Evolutionary conservation across 75 land plant genomes (phyloP).

Genomic region (Ceratopteris richardii): DNA sequence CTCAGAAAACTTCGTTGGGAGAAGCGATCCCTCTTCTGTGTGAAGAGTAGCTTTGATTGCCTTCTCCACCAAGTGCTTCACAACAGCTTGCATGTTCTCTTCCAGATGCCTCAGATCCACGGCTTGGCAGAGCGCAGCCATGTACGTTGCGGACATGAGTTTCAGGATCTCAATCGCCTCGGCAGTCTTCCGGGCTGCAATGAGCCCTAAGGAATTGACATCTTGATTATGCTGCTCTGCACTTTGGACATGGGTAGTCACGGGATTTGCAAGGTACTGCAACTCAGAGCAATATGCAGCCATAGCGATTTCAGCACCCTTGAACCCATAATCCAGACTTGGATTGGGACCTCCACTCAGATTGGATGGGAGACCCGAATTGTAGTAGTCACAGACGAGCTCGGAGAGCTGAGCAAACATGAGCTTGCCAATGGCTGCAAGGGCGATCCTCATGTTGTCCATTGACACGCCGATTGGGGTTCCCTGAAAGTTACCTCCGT

Average conservation of each 20-base stretch:
- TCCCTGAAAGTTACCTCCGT: conserved; percentile 48
- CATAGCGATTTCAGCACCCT: too few relatives aligned
- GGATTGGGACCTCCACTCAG: conserved; percentile 27
- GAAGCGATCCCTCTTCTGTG: too few relatives aligned
- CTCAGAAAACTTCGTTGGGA: too few relatives aligned
- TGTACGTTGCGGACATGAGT: conserved; percentile 17
- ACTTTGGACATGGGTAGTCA: conserved; percentile 48
- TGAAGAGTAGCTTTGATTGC: too few relatives aligned
- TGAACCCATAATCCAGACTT: conserved; percentile 42
- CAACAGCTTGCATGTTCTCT: too few relatives aligned
- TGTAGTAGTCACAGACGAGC: conserved; percentile 44
- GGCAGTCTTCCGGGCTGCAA: conserved; percentile 33
- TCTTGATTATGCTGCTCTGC: conserved; percentile 84
- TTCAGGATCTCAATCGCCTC: conserved; percentile 22
- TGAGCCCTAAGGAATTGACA: conserved; percentile 42
- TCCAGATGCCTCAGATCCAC: too few relatives aligned
- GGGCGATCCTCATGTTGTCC: conserved; percentile 37
- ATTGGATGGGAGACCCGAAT: conserved; percentile 39
- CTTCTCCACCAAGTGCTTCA: too few relatives aligned
- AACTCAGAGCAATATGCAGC: conserved; percentile 52
- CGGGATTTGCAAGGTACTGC: too few relatives aligned
- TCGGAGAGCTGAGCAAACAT: conserved; percentile 64
- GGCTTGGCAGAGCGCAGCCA: conserved; percentile 24
- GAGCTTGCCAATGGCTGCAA: conserved; percentile 42
- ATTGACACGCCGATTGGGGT: conserved; percentile 51